Evolutionary conservation across 148 eudicot genomes (phyloP).

Genomic region (Camellia sinensis): DNA sequence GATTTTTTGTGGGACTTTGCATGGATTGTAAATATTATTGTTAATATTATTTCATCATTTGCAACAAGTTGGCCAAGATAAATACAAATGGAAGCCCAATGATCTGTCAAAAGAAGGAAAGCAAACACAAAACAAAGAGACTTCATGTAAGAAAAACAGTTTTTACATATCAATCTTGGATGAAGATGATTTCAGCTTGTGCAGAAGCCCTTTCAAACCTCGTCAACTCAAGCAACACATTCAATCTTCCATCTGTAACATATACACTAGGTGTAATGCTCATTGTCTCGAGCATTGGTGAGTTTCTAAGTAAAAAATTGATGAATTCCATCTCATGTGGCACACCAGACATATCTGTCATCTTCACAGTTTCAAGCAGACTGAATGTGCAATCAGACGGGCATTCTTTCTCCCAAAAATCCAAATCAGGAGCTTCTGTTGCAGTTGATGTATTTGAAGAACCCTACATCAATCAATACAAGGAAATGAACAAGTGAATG

Average conservation of each 20-base stretch:
- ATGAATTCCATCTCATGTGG: slow-evolving; percentile 84
- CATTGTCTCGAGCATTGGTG: slow-evolving; percentile 63
- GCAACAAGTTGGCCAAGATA: no score
- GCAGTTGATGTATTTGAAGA: slow-evolving; percentile 56
- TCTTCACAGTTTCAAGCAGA: slow-evolving; percentile 57
- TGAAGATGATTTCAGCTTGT: slow-evolving; percentile 59
- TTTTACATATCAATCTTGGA: slow-evolving; percentile 38
- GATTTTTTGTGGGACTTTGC: no score
- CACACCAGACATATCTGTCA: slow-evolving; percentile 70
- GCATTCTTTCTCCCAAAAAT: slow-evolving; percentile 57
- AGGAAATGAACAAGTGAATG: background rate
- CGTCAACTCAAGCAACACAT: slow-evolving; percentile 61
- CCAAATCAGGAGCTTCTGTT: slow-evolving; percentile 48
- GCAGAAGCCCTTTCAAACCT: slow-evolving; percentile 83
- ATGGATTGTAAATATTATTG: no score
- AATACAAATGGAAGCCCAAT: no score
- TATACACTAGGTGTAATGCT: slow-evolving; percentile 57
- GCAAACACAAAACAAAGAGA: background rate
- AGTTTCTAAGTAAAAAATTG: slow-evolving; percentile 55
- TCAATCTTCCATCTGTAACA: slow-evolving; percentile 50
- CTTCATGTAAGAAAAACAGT: background rate
- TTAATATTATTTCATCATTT: no score
- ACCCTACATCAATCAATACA: slow-evolving; percentile 40
- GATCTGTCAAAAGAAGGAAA: no score
- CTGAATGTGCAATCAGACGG: slow-evolving; percentile 48